Evolutionary conservation across 2,329 filamentous ascomycete genomes (phyloP).

Genomic region (Microsporum canis): DNA sequence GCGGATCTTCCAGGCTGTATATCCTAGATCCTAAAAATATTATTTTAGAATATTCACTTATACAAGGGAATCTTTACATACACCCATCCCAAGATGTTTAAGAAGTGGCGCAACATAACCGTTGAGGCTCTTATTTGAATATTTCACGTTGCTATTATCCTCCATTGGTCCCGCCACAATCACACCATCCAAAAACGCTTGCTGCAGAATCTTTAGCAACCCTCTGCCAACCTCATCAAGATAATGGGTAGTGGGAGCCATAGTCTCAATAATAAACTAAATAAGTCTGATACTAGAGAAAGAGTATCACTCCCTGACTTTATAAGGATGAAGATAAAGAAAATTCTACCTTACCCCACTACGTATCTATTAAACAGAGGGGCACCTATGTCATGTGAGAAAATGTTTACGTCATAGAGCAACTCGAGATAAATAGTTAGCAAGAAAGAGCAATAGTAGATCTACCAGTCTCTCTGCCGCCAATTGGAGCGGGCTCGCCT

Average conservation of each 20-base stretch:
- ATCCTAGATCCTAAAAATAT: background rate
- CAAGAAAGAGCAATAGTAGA: no score
- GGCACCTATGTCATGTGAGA: no score
- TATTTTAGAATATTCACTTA: background rate
- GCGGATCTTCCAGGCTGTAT: slow-evolving; percentile 6
- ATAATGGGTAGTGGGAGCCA: background rate
- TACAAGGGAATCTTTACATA: background rate
- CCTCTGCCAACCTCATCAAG: background rate
- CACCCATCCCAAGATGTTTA: background rate
- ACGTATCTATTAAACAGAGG: no score
- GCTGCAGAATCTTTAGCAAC: background rate
- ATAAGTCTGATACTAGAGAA: no score
- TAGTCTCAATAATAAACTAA: background rate
- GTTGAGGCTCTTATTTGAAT: slow-evolving; percentile 2
- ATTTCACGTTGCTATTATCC: slow-evolving; percentile 5
- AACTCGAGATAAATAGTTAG: no score
- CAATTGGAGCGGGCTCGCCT: no score
- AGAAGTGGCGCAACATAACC: slow-evolving; percentile 7
- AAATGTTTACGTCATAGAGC: no score
- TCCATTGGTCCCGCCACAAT: background rate
- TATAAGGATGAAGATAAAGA: no score
- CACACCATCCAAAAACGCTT: background rate
- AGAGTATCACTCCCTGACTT: no score
- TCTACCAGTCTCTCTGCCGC: no score
- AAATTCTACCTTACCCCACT: no score